Conservation (phyloP, 805 yeast genomes). For the Saccharomycopsis capsularis region DNA sequence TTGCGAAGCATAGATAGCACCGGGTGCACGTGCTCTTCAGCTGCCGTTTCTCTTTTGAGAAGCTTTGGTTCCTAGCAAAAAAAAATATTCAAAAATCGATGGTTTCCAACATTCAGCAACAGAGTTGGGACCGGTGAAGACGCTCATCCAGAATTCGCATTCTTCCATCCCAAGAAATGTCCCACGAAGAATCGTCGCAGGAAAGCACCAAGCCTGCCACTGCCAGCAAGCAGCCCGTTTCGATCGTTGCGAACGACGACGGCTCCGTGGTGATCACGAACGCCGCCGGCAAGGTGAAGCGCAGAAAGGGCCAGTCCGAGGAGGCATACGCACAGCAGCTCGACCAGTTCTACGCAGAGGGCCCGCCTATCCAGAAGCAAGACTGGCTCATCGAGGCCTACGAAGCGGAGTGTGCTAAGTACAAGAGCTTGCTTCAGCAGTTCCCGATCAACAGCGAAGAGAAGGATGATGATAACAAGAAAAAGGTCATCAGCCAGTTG, state of each 20-base stretch:
- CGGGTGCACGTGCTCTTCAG: too few species aligned
- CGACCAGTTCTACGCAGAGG: conserved; percentile 7
- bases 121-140: too few species aligned
- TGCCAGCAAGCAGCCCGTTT: neutral
- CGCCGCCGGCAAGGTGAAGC: conserved; percentile 17
- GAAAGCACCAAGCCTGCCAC: neutral
- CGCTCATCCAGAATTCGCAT: too few species aligned
- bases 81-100: too few species aligned
- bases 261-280: conserved; percentile 17
- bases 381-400: conserved; percentile 10
- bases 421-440: neutral
- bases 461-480: neutral
- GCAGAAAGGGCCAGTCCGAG: conserved; percentile 19
- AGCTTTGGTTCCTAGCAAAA: too few species aligned
- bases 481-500: neutral
- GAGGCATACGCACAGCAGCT: conserved; percentile 17
- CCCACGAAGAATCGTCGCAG: neutral
- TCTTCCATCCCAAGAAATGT: too few species aligned
- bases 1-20: too few species aligned
- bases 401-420: conserved; percentile 3
- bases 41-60: too few species aligned
- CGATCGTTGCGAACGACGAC: conserved; percentile 18
- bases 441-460: neutral
- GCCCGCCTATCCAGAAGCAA: conserved; percentile 14
- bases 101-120: too few species aligned